A percentile compares a stretch with the other conserved stretches of the same genome.
Evolutionary conservation across 2,329 filamentous ascomycete genomes (phyloP).

Genomic region (Furcasterigmium sp.): DNA sequence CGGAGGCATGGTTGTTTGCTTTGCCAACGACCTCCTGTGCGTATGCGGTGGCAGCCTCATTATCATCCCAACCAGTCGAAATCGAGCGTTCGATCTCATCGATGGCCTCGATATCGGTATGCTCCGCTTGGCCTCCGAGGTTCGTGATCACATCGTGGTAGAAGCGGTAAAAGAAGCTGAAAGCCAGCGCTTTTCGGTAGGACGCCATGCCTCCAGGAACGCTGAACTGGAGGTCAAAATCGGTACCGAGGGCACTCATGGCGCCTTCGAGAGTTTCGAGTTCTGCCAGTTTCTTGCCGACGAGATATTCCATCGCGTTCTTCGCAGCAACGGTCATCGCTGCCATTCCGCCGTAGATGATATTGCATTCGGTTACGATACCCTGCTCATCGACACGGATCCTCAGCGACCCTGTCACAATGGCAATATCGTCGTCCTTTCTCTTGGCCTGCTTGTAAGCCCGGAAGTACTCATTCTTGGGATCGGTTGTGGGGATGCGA

Average conservation of each 20-base stretch:
- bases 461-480: conserved; percentile 76
- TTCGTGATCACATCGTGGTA: conserved; percentile 80
- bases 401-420: conserved; percentile 83
- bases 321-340: conserved; percentile 85
- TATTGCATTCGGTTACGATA: conserved; percentile 65
- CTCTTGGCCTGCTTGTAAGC: conserved; percentile 96
- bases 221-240: conserved; percentile 84
- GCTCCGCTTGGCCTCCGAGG: conserved; percentile 40
- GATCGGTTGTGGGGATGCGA: conserved; percentile 71
- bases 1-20: conserved; percentile 80
- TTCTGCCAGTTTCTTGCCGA: conserved; percentile 75
- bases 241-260: conserved; percentile 83
- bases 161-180: conserved; percentile 96
- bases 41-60: conserved; percentile 70
- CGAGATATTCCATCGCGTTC: conserved; percentile 66
- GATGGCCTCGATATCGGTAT: conserved; percentile 67
- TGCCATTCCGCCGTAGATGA: conserved; percentile 95
- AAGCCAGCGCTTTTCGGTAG: conserved; percentile 82
- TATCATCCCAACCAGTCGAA: conserved; percentile 74
- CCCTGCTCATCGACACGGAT: conserved; percentile 66
- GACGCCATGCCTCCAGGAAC: conserved; percentile 98
- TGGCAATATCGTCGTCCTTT: conserved; percentile 97
- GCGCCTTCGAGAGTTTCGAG: conserved; percentile 79
- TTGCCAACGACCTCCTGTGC: conserved; percentile 79
- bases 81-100: conserved; percentile 81